Conservation (phyloP, 495 filamentous ascomycete species). For the Penicillium diatomitis region DNA sequence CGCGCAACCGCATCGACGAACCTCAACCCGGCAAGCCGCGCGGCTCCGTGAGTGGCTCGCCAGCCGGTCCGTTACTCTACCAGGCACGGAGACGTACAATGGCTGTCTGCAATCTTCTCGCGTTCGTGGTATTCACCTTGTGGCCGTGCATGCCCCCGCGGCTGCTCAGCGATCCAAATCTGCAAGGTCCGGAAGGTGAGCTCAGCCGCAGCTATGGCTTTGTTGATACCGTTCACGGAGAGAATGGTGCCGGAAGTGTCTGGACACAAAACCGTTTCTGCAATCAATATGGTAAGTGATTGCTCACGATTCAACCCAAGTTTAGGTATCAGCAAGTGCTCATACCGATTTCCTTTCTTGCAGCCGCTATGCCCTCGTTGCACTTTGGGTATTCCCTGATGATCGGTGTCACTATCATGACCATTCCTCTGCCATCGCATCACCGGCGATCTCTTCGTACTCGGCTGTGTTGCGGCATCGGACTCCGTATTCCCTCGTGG, state of each 20-base stretch:
- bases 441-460: constrained; percentile 19
- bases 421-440: constrained; percentile 36
- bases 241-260: constrained; percentile 51
- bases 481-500: constrained; percentile 31
- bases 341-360: constrained; percentile 6
- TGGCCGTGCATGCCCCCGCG: constrained; percentile 80
- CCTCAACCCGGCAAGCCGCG: constrained; percentile 26
- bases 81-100: constrained; percentile 57
- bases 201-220: constrained; percentile 55
- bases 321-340: background rate
- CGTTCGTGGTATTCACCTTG: constrained; percentile 66
- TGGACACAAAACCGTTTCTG: constrained; percentile 69
- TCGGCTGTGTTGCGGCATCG: constrained; percentile 13
- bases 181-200: constrained; percentile 32
- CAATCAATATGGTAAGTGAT: constrained; percentile 47
- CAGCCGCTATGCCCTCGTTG: constrained; percentile 69
- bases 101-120: constrained; percentile 65
- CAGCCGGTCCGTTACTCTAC: constrained; percentile 45
- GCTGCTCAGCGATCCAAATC: constrained; percentile 47
- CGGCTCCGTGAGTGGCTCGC: constrained; percentile 26
- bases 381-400: constrained; percentile 75
- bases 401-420: constrained; percentile 60
- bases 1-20: constrained; percentile 32
- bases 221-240: constrained; percentile 65
- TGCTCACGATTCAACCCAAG: background rate